Percentiles rank a stretch among this genome's conserved stretches.
Conservation (phyloP, 208 protist genomes). For the Leishmania turanica region DNA sequence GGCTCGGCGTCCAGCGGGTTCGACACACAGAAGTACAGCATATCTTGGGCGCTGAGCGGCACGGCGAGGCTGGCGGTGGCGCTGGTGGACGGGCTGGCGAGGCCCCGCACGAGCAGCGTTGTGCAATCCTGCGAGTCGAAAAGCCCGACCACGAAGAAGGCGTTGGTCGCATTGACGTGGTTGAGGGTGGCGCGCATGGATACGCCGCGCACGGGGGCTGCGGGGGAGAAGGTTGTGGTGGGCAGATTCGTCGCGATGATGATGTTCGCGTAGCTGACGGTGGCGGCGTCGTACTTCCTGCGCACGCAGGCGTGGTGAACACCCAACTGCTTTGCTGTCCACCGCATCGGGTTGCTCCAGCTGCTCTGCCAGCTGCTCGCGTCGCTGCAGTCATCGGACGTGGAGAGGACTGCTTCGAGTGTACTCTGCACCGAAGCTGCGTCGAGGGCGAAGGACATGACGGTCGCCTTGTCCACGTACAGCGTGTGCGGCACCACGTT, state of each 20-base stretch:
- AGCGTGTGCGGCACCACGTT: conserved; percentile 8
- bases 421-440: not conserved
- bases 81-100: not conserved
- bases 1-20: conserved; percentile 1
- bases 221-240: conserved; percentile 22
- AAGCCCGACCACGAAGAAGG: not conserved
- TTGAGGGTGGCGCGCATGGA: not conserved
- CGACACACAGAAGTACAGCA: conserved; percentile 4
- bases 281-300: not conserved
- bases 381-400: not conserved
- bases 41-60: not conserved
- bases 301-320: conserved; percentile 54
- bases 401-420: conserved; percentile 10
- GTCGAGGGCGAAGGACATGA: conserved; percentile 5
- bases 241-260: conserved; percentile 36
- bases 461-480: not conserved
- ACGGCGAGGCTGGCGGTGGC: not conserved
- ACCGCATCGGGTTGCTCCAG: conserved; percentile 7
- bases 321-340: conserved; percentile 25
- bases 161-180: conserved; percentile 1
- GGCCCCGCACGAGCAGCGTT: not conserved
- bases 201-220: conserved; percentile 13
- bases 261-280: conserved; percentile 21
- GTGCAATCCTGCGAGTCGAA: not conserved
- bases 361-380: not conserved